Evolutionary conservation across 306 rosid genomes (phyloP).

Genomic region (Citrullus mucosospermus): DNA sequence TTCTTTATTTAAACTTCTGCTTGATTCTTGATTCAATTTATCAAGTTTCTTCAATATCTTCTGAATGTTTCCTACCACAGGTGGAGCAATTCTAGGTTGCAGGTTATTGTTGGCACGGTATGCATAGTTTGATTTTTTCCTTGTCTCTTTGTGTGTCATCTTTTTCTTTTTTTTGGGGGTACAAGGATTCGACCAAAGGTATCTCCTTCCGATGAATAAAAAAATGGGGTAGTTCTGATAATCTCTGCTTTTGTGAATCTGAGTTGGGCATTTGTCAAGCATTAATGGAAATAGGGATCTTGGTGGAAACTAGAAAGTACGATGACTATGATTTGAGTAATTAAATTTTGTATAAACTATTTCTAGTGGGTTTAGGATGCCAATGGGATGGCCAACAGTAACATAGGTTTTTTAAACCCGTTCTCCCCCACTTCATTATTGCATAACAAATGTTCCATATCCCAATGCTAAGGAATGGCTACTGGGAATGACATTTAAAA

Average conservation of each 20-base stretch:
- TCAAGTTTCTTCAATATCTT: constrained; percentile 5
- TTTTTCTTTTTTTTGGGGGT: too few species aligned
- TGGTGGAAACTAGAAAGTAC: not conserved
- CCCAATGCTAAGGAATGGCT: not conserved
- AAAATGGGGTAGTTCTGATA: not conserved
- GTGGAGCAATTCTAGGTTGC: constrained; percentile 81
- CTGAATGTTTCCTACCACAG: constrained; percentile 23
- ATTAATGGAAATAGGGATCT: not conserved
- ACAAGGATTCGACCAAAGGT: not conserved
- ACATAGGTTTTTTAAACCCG: not conserved
- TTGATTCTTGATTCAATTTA: not conserved
- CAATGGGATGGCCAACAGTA: not conserved
- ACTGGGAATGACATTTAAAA: not conserved
- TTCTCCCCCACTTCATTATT: not conserved
- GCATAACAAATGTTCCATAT: not conserved
- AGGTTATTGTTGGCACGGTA: constrained; percentile 92
- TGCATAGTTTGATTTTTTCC: constrained; percentile 20
- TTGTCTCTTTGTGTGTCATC: not conserved
- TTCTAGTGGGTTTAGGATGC: not conserved
- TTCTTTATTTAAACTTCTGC: not conserved
- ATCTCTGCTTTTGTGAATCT: not conserved
- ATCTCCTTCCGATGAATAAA: not conserved
- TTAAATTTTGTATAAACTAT: not conserved
- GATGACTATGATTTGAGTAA: not conserved
- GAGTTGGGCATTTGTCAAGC: not conserved